A percentile compares a stretch with the other conserved stretches of the same genome.
Evolutionary conservation across 352 stramenopile genomes (phyloP).

Genomic region (Globisporangium recalcitrans): DNA sequence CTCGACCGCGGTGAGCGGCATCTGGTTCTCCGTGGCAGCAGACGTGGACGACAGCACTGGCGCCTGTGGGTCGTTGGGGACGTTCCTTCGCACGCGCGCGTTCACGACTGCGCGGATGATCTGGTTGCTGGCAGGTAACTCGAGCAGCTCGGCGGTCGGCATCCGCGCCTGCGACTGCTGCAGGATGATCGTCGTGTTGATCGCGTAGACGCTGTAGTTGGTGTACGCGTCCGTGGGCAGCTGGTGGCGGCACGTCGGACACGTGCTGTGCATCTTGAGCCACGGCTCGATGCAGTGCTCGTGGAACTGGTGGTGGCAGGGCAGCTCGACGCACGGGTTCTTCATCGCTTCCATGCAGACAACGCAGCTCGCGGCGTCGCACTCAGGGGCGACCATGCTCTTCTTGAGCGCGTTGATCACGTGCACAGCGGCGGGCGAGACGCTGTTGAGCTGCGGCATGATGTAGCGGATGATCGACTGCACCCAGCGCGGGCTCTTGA

Average conservation of each 20-base stretch:
- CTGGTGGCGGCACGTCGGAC: slow-evolving; percentile 75
- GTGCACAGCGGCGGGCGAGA: slow-evolving; percentile 61
- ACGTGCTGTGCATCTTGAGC: slow-evolving; percentile 85
- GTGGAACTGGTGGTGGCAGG: slow-evolving; percentile 82
- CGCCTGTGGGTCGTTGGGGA: slow-evolving; percentile 11
- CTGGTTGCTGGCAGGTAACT: slow-evolving; percentile 80
- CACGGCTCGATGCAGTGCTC: slow-evolving; percentile 75
- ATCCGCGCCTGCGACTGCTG: slow-evolving; percentile 80
- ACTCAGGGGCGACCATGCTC: slow-evolving; percentile 22
- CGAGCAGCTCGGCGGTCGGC: slow-evolving; percentile 66
- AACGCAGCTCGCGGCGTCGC: slow-evolving; percentile 42
- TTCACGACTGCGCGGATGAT: slow-evolving; percentile 86
- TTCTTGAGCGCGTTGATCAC: slow-evolving; percentile 60
- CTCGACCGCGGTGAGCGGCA: slow-evolving; percentile 31
- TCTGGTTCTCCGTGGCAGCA: slow-evolving; percentile 9
- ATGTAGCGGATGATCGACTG: slow-evolving; percentile 90
- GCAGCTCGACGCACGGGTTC: slow-evolving; percentile 53
- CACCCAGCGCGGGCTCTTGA: slow-evolving; percentile 87
- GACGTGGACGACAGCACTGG: not conserved
- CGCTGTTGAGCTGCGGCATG: slow-evolving; percentile 82
- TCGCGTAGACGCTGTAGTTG: slow-evolving; percentile 88
- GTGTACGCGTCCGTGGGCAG: slow-evolving; percentile 73
- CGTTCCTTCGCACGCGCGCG: slow-evolving; percentile 66
- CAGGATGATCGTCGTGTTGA: slow-evolving; percentile 88
- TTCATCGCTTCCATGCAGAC: slow-evolving; percentile 79